Percentiles rank a stretch among this genome's conserved stretches.
phyloP scores from a whole-genome alignment of 2,329 filamentous ascomycete genomes.

The Diaporthe humulicola region DNA sequence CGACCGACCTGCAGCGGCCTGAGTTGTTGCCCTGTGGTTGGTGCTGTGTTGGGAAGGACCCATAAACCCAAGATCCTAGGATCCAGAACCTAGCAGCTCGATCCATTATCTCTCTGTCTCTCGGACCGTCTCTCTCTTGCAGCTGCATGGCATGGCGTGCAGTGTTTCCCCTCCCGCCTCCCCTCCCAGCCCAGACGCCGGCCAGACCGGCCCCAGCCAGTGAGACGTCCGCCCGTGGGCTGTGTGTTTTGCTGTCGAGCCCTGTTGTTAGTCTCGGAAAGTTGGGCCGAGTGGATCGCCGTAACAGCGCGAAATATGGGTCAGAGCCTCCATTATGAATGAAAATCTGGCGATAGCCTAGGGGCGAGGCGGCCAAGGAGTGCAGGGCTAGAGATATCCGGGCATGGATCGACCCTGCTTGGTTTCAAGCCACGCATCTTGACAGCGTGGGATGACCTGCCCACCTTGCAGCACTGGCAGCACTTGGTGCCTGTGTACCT shows the following conservation, averaged over 20 bases:
- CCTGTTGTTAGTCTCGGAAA: constrained; percentile 36
- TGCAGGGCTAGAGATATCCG: constrained; percentile 7
- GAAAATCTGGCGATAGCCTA: constrained; percentile 31
- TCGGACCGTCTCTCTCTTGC: neutral
- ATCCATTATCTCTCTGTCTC: neutral
- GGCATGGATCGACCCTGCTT: constrained; percentile 29
- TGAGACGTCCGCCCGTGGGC: constrained; percentile 11
- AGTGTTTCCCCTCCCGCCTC: constrained; percentile 17
- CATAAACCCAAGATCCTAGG: neutral
- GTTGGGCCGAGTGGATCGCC: constrained; percentile 40
- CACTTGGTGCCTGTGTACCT: constrained; percentile 13
- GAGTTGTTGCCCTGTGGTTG: constrained; percentile 2
- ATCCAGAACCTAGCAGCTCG: constrained; percentile 8
- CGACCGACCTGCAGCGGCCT: neutral
- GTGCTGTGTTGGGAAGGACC: neutral
- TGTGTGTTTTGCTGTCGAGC: constrained; percentile 25
- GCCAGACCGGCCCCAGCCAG: neutral
- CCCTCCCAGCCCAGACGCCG: constrained; percentile 2
- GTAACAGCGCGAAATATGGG: constrained; percentile 23
- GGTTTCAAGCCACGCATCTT: constrained; percentile 24
- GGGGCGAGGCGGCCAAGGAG: constrained; percentile 16
- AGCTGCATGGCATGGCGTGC: neutral
- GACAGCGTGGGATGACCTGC: constrained; percentile 24
- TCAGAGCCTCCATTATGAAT: constrained; percentile 26
- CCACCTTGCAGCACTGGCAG: too few species aligned